phyloP scores from a whole-genome alignment of 352 stramenopile genomes.

The Achlya hypogyna region DNA sequence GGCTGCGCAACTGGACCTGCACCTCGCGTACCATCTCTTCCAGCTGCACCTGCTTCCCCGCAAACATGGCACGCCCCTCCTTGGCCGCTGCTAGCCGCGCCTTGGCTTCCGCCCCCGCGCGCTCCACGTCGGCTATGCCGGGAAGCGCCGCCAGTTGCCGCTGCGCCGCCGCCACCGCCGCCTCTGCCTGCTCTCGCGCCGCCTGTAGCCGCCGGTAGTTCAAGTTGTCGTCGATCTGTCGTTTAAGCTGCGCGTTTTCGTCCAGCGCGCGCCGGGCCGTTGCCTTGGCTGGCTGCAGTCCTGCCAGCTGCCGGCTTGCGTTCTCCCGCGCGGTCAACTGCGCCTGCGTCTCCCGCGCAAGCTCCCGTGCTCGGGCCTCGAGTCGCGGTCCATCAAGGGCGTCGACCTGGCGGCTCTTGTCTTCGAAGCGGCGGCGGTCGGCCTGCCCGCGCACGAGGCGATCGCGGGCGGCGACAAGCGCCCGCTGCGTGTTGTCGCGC shows the following conservation, averaged over 20 bases:
- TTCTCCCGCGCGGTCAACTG: conserved; percentile 24
- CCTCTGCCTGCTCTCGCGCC: conserved; percentile 34
- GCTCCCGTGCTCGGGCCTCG: conserved; percentile 31
- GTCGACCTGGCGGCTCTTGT: conserved; percentile 38
- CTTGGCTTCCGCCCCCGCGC: conserved; percentile 33
- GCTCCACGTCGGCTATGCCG: conserved; percentile 36
- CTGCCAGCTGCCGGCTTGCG: conserved; percentile 23
- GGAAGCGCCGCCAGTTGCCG: conserved; percentile 46
- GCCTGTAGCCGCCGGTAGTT: conserved; percentile 49
- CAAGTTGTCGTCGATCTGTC: conserved; percentile 69
- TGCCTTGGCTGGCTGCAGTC: conserved; percentile 43
- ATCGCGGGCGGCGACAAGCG: conserved; percentile 25
- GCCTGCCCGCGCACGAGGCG: conserved; percentile 37
- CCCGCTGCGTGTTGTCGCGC: conserved; percentile 25
- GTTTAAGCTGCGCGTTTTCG: conserved; percentile 50
- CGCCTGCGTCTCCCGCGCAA: conserved; percentile 40
- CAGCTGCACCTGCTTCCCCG: conserved; percentile 46
- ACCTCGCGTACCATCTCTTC: conserved; percentile 46
- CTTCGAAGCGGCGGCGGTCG: conserved; percentile 35
- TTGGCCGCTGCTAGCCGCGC: conserved; percentile 24
- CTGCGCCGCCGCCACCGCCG: conserved; percentile 30
- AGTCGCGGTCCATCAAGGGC: conserved; percentile 31
- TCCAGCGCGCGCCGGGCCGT: conserved; percentile 30
- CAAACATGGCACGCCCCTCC: conserved; percentile 31
- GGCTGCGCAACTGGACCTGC: conserved; percentile 41